These are phyloP conservation scores for Cystobasidium slooffiae DNA, from an alignment of 1,284 basidiomycete genomes.

Conservation along the genomic window DNA sequence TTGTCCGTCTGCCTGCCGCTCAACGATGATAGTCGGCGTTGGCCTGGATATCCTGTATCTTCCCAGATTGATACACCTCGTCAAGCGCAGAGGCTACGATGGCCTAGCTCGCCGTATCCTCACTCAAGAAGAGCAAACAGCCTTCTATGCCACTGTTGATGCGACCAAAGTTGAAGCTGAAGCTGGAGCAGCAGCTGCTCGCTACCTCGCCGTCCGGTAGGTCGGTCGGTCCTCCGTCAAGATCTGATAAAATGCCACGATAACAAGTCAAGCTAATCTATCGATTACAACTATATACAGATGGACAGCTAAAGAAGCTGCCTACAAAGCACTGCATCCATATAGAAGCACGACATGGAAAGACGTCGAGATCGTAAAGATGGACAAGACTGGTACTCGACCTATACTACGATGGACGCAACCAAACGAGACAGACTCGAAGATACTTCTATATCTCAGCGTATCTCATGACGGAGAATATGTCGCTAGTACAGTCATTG, in stretches of 20 bases:
- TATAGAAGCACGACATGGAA: constrained; percentile 47
- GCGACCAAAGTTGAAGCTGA: neutral
- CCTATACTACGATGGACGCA: constrained; percentile 13
- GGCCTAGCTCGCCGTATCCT: constrained; percentile 49
- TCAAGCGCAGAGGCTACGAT: constrained; percentile 39
- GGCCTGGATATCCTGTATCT: constrained; percentile 52
- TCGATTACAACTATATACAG: constrained; percentile 40
- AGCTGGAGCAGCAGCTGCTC: neutral
- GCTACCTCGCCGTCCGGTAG: constrained; percentile 48
- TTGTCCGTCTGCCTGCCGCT: neutral
- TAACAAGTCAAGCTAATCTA: neutral
- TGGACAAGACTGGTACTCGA: constrained; percentile 11
- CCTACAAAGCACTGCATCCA: constrained; percentile 54
- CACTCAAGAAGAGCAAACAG: constrained; percentile 25
- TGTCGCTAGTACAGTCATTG: constrained; percentile 38
- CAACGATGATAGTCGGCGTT: constrained; percentile 48
- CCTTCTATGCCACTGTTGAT: constrained; percentile 9
- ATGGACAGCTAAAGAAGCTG: constrained; percentile 56
- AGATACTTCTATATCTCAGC: constrained; percentile 39
- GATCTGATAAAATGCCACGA: neutral
- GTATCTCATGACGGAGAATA: constrained; percentile 45
- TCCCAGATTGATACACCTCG: constrained; percentile 44
- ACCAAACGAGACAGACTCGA: neutral
- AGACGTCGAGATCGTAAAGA: constrained; percentile 44
- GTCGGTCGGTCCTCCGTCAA: constrained; percentile 45